A percentile compares a stretch with the other conserved stretches of the same genome.
phyloP scores from a whole-genome alignment of 164 flowering plant species.

The Vitis labrusca region DNA sequence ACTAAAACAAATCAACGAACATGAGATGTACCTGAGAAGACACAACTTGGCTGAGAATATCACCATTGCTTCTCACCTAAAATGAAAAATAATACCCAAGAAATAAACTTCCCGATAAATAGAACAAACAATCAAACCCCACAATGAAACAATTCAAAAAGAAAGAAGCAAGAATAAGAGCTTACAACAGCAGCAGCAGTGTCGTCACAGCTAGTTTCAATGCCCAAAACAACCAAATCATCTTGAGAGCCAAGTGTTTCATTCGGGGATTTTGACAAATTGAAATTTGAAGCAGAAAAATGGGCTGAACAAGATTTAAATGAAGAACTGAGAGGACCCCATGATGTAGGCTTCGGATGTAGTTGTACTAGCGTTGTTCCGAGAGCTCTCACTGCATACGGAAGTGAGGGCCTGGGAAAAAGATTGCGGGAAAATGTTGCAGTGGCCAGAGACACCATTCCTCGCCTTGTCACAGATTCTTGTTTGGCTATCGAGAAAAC shows the following conservation, averaged over 20 bases:
- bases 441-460: slow-evolving; percentile 32
- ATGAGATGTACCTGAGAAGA: slow-evolving; percentile 74
- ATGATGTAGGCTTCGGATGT: not conserved
- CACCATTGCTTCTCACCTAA: slow-evolving; percentile 79
- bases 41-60: slow-evolving; percentile 88
- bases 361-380: not conserved
- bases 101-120: not conserved
- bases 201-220: slow-evolving; percentile 97
- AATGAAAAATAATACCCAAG: not conserved
- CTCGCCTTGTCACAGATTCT: too few relatives aligned
- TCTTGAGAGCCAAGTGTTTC: slow-evolving; percentile 18
- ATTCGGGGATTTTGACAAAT: slow-evolving; percentile 7
- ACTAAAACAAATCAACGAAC: not conserved
- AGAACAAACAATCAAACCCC: slow-evolving; percentile 3
- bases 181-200: slow-evolving; percentile 92
- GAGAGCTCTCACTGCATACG: slow-evolving; percentile 2
- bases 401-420: slow-evolving; percentile 27
- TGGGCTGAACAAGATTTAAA: slow-evolving; percentile 13
- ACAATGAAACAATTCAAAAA: slow-evolving; percentile 1
- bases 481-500: not conserved
- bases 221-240: slow-evolving; percentile 73
- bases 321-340: not conserved
- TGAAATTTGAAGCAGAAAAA: slow-evolving; percentile 3
- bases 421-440: slow-evolving; percentile 41
- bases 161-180: not conserved